phyloP scores from a whole-genome alignment of 2,329 filamentous ascomycete genomes.

The Akanthomyces dipterigenus region DNA sequence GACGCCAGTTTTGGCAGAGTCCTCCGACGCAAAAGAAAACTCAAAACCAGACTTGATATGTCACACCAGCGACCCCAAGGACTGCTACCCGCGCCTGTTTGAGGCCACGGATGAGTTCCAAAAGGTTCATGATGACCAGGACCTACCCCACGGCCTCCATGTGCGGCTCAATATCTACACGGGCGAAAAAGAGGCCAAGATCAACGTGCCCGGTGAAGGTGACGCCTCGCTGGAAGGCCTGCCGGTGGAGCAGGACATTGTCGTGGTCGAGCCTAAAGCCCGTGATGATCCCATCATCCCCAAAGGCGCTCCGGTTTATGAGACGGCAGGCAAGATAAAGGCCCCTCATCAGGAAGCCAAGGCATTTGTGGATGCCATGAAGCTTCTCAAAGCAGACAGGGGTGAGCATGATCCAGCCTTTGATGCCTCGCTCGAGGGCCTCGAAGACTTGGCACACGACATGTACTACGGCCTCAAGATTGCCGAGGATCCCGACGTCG shows the following conservation, averaged over 20 bases:
- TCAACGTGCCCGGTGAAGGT: constrained; percentile 52
- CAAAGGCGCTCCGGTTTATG: constrained; percentile 49
- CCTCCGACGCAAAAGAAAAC: neutral
- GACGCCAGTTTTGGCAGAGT: neutral
- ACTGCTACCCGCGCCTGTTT: constrained; percentile 62
- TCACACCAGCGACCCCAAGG: constrained; percentile 49
- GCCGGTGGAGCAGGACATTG: constrained; percentile 44
- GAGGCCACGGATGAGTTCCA: constrained; percentile 60
- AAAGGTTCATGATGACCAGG: constrained; percentile 55
- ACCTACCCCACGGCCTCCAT: constrained; percentile 58
- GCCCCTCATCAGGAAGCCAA: constrained; percentile 35
- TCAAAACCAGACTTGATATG: constrained; percentile 51
- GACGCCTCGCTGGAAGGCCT: constrained; percentile 42
- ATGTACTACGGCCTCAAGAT: constrained; percentile 64
- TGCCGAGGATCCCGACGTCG: constrained; percentile 45
- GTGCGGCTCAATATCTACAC: constrained; percentile 59
- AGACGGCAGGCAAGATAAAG: constrained; percentile 50
- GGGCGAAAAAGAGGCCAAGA: constrained; percentile 58
- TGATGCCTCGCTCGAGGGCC: constrained; percentile 45
- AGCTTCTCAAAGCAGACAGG: constrained; percentile 40
- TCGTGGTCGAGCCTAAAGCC: constrained; percentile 46
- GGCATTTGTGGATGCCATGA: constrained; percentile 35
- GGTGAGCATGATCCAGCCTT: constrained; percentile 28
- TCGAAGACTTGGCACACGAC: constrained; percentile 61
- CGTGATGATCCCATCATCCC: constrained; percentile 31